Evolutionary conservation across 2,329 filamentous ascomycete genomes (phyloP).

Genomic region (Gliomastix tumulicola): DNA sequence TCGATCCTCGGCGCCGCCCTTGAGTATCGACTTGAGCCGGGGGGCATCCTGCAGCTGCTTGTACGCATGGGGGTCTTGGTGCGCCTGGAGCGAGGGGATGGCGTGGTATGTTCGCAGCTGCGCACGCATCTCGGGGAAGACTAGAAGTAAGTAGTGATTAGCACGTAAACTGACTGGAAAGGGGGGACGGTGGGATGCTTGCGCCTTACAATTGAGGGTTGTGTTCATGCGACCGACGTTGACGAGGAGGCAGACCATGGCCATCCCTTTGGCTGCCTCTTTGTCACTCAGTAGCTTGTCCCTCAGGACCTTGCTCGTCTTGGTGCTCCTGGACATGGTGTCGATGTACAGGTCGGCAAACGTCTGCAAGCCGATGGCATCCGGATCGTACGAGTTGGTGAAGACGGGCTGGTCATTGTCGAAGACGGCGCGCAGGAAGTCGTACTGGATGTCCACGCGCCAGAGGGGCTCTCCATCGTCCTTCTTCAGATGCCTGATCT

Average conservation of each 20-base stretch:
- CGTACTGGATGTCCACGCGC: conserved; percentile 83
- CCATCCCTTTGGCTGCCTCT: conserved; percentile 93
- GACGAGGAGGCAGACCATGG: conserved; percentile 96
- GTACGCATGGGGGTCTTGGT: conserved; percentile 91
- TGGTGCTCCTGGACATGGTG: conserved; percentile 96
- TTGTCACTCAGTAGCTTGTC: conserved; percentile 93
- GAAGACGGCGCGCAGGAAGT: conserved; percentile 76
- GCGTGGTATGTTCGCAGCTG: conserved; percentile 97
- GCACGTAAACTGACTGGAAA: not conserved
- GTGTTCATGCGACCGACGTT: conserved; percentile 99
- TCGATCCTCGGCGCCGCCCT: conserved; percentile 89
- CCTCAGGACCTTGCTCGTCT: conserved; percentile 96
- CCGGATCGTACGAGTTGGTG: conserved; percentile 78
- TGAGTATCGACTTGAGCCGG: conserved; percentile 91
- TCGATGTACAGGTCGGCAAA: conserved; percentile 98
- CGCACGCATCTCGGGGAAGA: conserved; percentile 98
- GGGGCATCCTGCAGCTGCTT: conserved; percentile 97
- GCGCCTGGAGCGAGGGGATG: conserved; percentile 90
- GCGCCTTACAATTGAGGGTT: conserved; percentile 78
- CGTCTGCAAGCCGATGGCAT: conserved; percentile 54
- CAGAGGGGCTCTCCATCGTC: conserved; percentile 82
- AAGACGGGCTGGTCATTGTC: conserved; percentile 71
- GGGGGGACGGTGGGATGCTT: conserved; percentile 3
- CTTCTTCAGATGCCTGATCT: conserved; percentile 81
- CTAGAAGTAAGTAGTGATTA: conserved; percentile 42